A percentile compares a stretch with the other conserved stretches of the same genome.
phyloP scores from a whole-genome alignment of 2,329 filamentous ascomycete genomes.

The Trichoderma hamatum region DNA sequence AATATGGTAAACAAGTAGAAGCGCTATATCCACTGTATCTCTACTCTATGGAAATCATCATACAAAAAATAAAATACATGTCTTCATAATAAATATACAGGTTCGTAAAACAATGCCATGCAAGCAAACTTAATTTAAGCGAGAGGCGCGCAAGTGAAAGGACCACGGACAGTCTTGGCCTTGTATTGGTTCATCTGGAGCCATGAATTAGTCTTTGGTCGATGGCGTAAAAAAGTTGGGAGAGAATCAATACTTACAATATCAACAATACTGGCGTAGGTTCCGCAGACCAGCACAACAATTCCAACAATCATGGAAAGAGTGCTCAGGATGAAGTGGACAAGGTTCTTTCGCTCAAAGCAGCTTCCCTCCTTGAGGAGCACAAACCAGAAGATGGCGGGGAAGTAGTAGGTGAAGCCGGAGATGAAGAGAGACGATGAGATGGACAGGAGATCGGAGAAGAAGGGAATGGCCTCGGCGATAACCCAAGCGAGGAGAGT shows the following conservation, averaged over 20 bases:
- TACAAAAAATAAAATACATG: slow-evolving; percentile 3
- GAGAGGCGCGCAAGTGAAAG: slow-evolving; percentile 27
- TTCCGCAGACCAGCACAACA: slow-evolving; percentile 34
- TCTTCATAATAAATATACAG: slow-evolving; percentile 17
- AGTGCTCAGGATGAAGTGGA: slow-evolving; percentile 32
- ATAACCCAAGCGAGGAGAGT: slow-evolving; percentile 71
- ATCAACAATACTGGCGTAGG: slow-evolving; percentile 35
- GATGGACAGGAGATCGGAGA: slow-evolving; percentile 64
- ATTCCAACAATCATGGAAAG: slow-evolving; percentile 36
- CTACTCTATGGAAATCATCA: slow-evolving; percentile 11
- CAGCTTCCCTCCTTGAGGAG: slow-evolving; percentile 37
- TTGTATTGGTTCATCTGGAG: slow-evolving; percentile 28
- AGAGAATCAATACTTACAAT: slow-evolving; percentile 32
- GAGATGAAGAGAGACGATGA: slow-evolving; percentile 54
- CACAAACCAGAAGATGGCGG: slow-evolving; percentile 48
- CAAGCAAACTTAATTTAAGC: not conserved
- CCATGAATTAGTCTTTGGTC: slow-evolving; percentile 15
- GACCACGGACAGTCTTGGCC: slow-evolving; percentile 20
- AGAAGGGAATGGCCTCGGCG: slow-evolving; percentile 72
- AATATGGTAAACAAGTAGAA: not conserved
- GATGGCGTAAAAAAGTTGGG: not conserved
- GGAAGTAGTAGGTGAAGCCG: slow-evolving; percentile 41
- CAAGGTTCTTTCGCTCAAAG: slow-evolving; percentile 35
- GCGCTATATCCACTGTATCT: not conserved
- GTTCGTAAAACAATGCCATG: not conserved